Evolutionary conservation across 257 asterid species (phyloP).

Genomic region (Solanum chilense): DNA sequence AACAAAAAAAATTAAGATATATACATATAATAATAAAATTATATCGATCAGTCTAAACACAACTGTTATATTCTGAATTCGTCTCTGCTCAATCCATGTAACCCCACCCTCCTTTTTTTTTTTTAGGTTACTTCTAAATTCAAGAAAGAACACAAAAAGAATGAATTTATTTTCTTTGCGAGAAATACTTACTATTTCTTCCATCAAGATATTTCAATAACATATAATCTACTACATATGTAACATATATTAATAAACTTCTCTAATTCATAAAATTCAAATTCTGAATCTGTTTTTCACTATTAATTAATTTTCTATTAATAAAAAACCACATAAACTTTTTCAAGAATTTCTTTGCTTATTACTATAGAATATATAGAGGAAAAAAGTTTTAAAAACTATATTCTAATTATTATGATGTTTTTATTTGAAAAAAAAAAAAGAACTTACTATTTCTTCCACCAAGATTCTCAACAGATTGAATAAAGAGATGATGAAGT

Average conservation of each 20-base stretch:
- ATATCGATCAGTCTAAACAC: background rate
- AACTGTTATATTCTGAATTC: background rate
- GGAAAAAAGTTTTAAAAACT: background rate
- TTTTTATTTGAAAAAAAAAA: background rate
- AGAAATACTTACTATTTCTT: background rate
- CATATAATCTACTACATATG: background rate
- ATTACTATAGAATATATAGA: background rate
- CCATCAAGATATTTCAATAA: background rate
- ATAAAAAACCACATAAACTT: background rate
- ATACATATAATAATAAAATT: background rate
- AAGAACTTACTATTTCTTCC: constrained; percentile 22
- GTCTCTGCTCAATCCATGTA: background rate
- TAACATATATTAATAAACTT: background rate
- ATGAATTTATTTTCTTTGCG: background rate
- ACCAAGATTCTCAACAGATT: constrained; percentile 20
- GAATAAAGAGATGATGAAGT: constrained; percentile 20
- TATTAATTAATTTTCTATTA: background rate
- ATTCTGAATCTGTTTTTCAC: background rate
- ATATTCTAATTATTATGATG: background rate
- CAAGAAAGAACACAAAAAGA: background rate
- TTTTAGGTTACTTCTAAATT: background rate
- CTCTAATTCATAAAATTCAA: background rate
- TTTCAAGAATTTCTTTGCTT: background rate
- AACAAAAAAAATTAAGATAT: too few relatives aligned
- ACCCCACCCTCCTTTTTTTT: background rate